phyloP scores from a whole-genome alignment of 495 filamentous ascomycete genomes.

The Usnea hakonensis region DNA sequence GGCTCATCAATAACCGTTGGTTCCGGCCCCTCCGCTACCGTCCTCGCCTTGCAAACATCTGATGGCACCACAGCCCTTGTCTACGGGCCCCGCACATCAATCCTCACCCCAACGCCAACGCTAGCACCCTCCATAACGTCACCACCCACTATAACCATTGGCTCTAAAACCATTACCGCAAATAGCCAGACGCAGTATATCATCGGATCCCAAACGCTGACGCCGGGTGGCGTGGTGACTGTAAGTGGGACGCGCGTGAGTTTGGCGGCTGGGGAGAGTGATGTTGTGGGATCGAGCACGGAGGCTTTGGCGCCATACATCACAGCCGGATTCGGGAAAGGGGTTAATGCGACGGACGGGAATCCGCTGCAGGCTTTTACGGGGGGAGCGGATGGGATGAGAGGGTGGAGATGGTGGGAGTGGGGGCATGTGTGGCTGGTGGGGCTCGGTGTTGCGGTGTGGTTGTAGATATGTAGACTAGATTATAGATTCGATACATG shows the following conservation, averaged over 20 bases:
- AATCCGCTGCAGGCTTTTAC: not conserved
- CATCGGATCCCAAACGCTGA: slow-evolving; percentile 19
- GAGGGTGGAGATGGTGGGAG: not conserved
- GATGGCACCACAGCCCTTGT: not conserved
- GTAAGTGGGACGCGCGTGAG: slow-evolving; percentile 17
- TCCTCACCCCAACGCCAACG: not conserved
- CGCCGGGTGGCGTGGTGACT: slow-evolving; percentile 12
- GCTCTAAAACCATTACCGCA: slow-evolving; percentile 7
- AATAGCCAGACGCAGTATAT: slow-evolving; percentile 13
- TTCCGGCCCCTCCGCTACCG: not conserved
- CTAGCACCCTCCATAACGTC: not conserved
- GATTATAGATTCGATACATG: no score
- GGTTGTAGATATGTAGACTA: no score
- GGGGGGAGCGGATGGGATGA: not conserved
- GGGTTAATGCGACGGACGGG: not conserved
- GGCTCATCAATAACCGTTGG: not conserved
- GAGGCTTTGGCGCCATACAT: slow-evolving; percentile 7
- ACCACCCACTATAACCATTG: slow-evolving; percentile 7
- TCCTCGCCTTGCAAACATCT: not conserved
- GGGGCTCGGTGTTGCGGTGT: not conserved
- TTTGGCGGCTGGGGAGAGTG: slow-evolving; percentile 9
- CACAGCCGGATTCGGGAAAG: slow-evolving; percentile 2
- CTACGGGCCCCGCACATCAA: not conserved
- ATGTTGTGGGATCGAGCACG: slow-evolving; percentile 13
- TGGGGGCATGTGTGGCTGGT: not conserved